Conservation (phyloP, 1,139 yeast species). For the Blastobotrys illinoisensis region DNA sequence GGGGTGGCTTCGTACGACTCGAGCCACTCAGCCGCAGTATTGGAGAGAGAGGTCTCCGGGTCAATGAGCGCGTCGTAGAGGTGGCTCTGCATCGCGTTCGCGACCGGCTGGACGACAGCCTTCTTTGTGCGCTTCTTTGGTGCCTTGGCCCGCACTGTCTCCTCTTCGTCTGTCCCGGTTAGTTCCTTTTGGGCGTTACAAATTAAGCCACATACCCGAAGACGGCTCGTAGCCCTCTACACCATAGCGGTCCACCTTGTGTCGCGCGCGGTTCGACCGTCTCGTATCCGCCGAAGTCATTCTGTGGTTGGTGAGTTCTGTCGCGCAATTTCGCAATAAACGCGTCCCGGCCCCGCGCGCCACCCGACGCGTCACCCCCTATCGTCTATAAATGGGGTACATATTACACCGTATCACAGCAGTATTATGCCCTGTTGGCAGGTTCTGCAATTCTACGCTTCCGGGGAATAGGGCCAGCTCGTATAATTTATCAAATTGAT, state of each 20-base stretch:
- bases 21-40: conserved; percentile 66
- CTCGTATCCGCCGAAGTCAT: conserved; percentile 4
- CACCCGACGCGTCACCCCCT: neutral
- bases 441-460: no score
- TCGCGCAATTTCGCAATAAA: neutral
- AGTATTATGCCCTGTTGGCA: no score
- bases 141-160: neutral
- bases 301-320: neutral
- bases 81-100: conserved; percentile 10
- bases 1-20: conserved; percentile 45
- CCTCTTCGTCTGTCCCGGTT: neutral
- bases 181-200: neutral
- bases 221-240: neutral
- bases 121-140: neutral
- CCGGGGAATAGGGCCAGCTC: no score
- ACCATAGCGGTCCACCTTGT: neutral
- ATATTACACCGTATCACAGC: no score
- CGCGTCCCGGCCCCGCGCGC: conserved; percentile 1
- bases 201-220: neutral
- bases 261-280: conserved; percentile 5
- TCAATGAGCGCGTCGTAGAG: conserved; percentile 21
- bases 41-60: conserved; percentile 49
- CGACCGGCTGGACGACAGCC: conserved; percentile 9
- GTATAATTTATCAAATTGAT: no score
- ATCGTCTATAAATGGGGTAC: neutral